A percentile compares a stretch with the other conserved stretches of the same genome.
Evolutionary conservation across 371 early-diverging fungal genomes (phyloP).

Genomic region (Circinella umbellata): DNA sequence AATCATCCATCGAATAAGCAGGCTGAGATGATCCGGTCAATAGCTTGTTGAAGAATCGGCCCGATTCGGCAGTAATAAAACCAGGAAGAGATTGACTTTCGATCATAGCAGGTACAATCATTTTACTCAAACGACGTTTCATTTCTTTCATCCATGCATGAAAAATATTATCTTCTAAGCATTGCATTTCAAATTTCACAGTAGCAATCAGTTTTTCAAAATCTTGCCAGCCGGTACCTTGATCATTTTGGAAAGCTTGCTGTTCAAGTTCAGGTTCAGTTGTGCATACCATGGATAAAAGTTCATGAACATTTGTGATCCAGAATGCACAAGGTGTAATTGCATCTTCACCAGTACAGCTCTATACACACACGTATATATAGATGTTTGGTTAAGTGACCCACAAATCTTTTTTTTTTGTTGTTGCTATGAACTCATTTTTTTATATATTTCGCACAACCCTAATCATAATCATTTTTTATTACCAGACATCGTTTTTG

Average conservation of each 20-base stretch:
- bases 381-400: too few species aligned
- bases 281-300: constrained; percentile 66
- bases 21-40: constrained; percentile 75
- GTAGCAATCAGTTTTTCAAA: constrained; percentile 62
- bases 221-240: constrained; percentile 38
- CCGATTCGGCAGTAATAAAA: constrained; percentile 84
- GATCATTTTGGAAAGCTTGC: constrained; percentile 24
- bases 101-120: constrained; percentile 94
- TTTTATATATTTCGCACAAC: too few species aligned
- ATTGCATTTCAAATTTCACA: constrained; percentile 70
- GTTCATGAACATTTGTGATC: constrained; percentile 94
- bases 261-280: constrained; percentile 45
- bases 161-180: constrained; percentile 72
- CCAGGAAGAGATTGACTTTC: constrained; percentile 92
- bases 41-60: constrained; percentile 79
- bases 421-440: background rate
- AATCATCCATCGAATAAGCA: constrained; percentile 88
- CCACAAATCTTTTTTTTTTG: background rate
- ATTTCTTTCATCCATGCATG: constrained; percentile 93
- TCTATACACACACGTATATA: constrained; percentile 6
- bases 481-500: constrained; percentile 72
- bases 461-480: too few species aligned
- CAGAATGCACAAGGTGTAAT: constrained; percentile 81
- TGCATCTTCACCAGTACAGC: constrained; percentile 61
- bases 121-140: constrained; percentile 88